Percentiles rank a stretch among this genome's conserved stretches.
Conservation (phyloP, 495 filamentous ascomycete species). For the Xanthoparmelia taractica region DNA sequence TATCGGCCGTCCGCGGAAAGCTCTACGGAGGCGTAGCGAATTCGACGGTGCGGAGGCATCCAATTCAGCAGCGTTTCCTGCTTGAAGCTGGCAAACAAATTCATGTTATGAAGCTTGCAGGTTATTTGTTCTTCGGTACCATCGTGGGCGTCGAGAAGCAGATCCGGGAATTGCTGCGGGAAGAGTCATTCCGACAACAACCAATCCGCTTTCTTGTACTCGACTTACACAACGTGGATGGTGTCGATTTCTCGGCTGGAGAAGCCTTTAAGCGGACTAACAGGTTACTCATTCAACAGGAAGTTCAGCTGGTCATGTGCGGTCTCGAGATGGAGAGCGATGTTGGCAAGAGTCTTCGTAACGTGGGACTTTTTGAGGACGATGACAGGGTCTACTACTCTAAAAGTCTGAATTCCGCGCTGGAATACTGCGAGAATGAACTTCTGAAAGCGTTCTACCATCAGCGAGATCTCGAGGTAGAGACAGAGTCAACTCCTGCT, state of each 20-base stretch:
- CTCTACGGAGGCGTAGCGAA: constrained; percentile 81
- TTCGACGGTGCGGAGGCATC: constrained; percentile 85
- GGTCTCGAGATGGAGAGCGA: constrained; percentile 66
- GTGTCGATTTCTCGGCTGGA: constrained; percentile 89
- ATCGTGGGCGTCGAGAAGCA: constrained; percentile 89
- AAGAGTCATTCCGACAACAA: constrained; percentile 63
- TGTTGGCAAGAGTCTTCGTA: constrained; percentile 67
- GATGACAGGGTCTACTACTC: constrained; percentile 66
- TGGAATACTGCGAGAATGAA: constrained; percentile 93
- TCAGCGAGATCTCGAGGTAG: constrained; percentile 27
- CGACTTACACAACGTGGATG: constrained; percentile 81
- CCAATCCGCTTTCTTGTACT: constrained; percentile 88
- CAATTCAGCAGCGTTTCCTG: constrained; percentile 79
- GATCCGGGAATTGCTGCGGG: constrained; percentile 72
- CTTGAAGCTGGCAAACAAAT: constrained; percentile 80
- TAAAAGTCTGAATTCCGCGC: constrained; percentile 80
- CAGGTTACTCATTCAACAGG: constrained; percentile 62
- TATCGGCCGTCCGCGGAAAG: constrained; percentile 76
- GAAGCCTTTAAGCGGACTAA: constrained; percentile 91
- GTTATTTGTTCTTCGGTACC: constrained; percentile 93
- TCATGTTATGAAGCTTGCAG: constrained; percentile 79
- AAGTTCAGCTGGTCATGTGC: constrained; percentile 71
- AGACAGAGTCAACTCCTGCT: constrained; percentile 18
- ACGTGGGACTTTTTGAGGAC: constrained; percentile 67
- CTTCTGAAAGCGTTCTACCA: constrained; percentile 79